Base-by-base conservation (phyloP, 768 basidiomycete genomes). In the Agrocybe pediades region DNA sequence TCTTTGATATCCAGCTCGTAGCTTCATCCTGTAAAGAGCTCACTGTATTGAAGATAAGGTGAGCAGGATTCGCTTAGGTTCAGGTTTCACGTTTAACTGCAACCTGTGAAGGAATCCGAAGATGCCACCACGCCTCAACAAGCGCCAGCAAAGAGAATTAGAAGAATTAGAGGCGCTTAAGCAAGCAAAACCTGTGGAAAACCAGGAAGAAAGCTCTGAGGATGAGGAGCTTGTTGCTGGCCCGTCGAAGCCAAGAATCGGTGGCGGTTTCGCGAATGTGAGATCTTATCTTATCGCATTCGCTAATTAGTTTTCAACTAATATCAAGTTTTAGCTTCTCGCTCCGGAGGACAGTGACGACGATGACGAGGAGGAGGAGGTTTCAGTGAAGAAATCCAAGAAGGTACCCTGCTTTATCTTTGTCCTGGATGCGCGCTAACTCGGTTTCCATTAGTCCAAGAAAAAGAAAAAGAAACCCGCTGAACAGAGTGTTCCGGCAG, bases 121-220 rank as follows among this genome's bases (percentile, higher is more conserved):
- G 23, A 91, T 90, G 89, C 77, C 88, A 52, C 84, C 88, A 19
- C 78, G 88, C 57, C 71, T 88, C 33, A 95, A 84, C 71, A 95
- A 92, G 71, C 80, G 94, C 44, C 92, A 94, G 68, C 90, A 95
- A 63, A 75, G 93, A 42, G 91, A 93, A 63, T 78, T 85, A 20
- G 91, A 94, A 54, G 91, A 95, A 58, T 81, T 95, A 1, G 77
- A 83, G 29, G 79, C 82, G 1, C 76, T 33, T 72, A 72, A 60
- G n/a, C 9, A 15, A 4, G 46, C 49, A 36, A 69, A 68, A 21
- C 58, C 69, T 7, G 62, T 71, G 2, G 62, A 70, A 13, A 66
- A 60, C 4, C 64, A 65, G 1, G 53, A 49, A 9, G 66, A 72
- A 8, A 72, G 67, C 21, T 36, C 33, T 36, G 56, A 49, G 6